A percentile compares a stretch with the other conserved stretches of the same genome.
phyloP scores from a whole-genome alignment of 352 stramenopile species.

The Albugo candida region DNA sequence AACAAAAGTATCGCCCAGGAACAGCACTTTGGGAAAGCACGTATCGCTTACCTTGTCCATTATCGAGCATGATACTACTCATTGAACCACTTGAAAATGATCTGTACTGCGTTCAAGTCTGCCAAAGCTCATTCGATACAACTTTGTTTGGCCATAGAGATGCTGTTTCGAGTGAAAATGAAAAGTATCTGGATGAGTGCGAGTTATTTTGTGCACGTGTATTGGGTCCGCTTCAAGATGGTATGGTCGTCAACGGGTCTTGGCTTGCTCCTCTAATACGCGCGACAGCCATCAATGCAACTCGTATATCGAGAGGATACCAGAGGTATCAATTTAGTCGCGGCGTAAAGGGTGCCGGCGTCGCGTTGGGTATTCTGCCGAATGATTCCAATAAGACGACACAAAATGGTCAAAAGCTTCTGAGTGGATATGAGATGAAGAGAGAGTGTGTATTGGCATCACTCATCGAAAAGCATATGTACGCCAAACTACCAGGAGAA shows the following conservation, averaged over 20 bases:
- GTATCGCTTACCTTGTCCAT: conserved; percentile 56
- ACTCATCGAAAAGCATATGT: conserved; percentile 65
- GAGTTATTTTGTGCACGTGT: conserved; percentile 69
- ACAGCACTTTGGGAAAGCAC: conserved; percentile 60
- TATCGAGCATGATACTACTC: conserved; percentile 55
- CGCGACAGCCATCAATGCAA: conserved; percentile 66
- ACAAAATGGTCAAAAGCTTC: too few relatives aligned
- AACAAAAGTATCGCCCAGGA: conserved; percentile 63
- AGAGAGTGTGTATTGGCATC: conserved; percentile 46
- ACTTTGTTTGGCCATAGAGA: conserved; percentile 63
- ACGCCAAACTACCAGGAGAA: conserved; percentile 58
- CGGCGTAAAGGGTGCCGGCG: conserved; percentile 13
- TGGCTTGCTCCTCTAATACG: conserved; percentile 68
- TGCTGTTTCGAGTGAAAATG: conserved; percentile 48
- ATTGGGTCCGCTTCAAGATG: conserved; percentile 59
- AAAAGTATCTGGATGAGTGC: conserved; percentile 53
- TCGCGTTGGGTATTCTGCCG: conserved; percentile 20
- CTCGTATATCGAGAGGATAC: conserved; percentile 42
- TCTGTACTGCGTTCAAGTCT: conserved; percentile 68
- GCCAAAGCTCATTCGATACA: conserved; percentile 23
- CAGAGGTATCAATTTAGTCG: conserved; percentile 60
- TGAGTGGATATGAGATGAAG: conserved; percentile 23
- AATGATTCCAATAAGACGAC: too few relatives aligned
- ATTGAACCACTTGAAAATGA: conserved; percentile 72
- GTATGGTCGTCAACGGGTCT: conserved; percentile 64